phyloP scores from a whole-genome alignment of 2,329 filamentous ascomycete genomes.

The Aspergillus transmontanensis region DNA sequence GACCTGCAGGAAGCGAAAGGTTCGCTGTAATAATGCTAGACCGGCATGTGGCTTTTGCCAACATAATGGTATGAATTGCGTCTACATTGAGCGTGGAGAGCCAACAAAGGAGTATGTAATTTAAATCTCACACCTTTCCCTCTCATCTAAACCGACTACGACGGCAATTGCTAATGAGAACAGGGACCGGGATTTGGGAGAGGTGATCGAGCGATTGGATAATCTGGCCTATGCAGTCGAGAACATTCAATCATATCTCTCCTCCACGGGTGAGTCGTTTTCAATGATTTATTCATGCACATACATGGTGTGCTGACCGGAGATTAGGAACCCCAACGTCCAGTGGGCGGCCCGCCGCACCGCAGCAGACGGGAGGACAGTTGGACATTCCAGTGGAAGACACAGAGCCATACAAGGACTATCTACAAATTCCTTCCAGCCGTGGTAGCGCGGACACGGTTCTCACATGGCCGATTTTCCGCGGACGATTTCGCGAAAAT shows the following conservation, averaged over 20 bases:
- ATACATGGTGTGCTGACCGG: not conserved
- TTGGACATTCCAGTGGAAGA: not conserved
- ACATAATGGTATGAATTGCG: not conserved
- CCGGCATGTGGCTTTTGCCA: not conserved
- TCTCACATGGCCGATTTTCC: conserved; percentile 32
- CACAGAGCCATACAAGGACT: not conserved
- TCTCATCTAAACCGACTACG: not conserved
- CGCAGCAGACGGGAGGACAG: not conserved
- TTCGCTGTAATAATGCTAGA: not conserved
- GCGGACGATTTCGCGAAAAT: conserved; percentile 18
- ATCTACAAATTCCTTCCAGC: conserved; percentile 19
- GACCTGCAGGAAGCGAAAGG: not conserved
- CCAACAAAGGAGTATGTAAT: not conserved
- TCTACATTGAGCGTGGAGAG: not conserved
- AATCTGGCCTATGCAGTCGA: not conserved
- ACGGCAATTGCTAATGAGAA: not conserved
- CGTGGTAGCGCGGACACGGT: conserved; percentile 29
- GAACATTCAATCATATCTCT: not conserved
- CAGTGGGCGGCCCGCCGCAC: not conserved
- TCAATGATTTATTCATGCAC: not conserved
- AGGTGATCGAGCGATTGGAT: not conserved
- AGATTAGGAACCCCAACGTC: not conserved
- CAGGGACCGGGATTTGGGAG: not conserved
- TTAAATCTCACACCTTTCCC: not conserved
- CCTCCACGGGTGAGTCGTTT: not conserved